Percentiles rank a stretch among this genome's conserved stretches.
These are phyloP conservation scores for Daldinia loculata DNA, from an alignment of 495 filamentous ascomycete genomes.

Conservation along the genomic window DNA sequence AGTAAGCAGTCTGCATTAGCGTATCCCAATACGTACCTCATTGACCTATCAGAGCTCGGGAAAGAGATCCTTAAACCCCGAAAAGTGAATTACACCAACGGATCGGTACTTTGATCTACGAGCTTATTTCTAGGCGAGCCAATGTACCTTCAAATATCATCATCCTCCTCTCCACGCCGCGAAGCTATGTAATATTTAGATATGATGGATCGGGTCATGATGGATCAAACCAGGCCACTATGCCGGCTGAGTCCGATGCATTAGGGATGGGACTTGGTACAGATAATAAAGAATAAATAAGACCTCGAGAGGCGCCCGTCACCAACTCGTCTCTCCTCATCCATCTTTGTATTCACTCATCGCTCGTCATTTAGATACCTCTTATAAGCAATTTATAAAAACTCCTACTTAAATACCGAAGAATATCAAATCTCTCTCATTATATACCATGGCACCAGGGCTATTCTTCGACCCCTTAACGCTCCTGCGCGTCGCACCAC, in stretches of 20 bases:
- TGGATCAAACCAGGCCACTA: conserved; percentile 10
- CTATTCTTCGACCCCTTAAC: conserved; percentile 51
- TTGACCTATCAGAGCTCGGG: not conserved
- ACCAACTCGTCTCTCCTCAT: not conserved
- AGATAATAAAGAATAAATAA: conserved; percentile 11
- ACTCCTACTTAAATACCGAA: not conserved
- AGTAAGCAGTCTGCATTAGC: conserved; percentile 42
- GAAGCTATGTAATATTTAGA: conserved; percentile 9
- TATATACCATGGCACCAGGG: conserved; percentile 48
- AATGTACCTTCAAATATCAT: conserved; percentile 14
- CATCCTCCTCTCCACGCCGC: conserved; percentile 1
- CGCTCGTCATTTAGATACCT: not conserved
- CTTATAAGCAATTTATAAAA: not conserved
- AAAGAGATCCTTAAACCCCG: not conserved
- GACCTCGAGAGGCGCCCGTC: not conserved
- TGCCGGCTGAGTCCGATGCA: not conserved
- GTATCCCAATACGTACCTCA: not conserved
- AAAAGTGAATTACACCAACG: not conserved
- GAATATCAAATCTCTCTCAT: not conserved
- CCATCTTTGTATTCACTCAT: not conserved
- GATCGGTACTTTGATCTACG: conserved; percentile 15
- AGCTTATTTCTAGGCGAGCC: not conserved
- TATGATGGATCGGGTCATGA: conserved; percentile 21
- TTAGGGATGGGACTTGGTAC: not conserved
- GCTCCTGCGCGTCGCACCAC: conserved; percentile 49